These are phyloP conservation scores for Coemansia sp. DNA, from an alignment of 192 early-diverging fungal genomes.

Conservation along the genomic window DNA sequence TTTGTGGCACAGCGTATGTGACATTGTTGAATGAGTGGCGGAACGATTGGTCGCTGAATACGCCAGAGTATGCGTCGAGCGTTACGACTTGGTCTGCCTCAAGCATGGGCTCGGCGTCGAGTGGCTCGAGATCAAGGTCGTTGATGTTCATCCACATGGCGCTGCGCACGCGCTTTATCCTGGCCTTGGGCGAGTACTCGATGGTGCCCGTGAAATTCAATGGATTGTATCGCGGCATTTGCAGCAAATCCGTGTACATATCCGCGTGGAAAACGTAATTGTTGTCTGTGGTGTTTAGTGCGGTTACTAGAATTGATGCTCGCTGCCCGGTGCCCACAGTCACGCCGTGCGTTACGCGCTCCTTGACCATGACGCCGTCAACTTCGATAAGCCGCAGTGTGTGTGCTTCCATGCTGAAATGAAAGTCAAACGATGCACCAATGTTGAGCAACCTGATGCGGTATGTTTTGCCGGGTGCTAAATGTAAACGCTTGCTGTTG, in stretches of 20 bases:
- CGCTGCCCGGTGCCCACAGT: conserved; percentile 72
- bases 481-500: conserved; percentile 54
- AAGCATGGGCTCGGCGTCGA: conserved; percentile 47
- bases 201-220: conserved; percentile 64
- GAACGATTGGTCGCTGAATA: conserved; percentile 75
- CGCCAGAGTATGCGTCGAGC: conserved; percentile 60
- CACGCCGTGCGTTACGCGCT: conserved; percentile 57
- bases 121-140: conserved; percentile 62
- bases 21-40: conserved; percentile 80
- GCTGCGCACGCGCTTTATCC: conserved; percentile 8
- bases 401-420: conserved; percentile 79
- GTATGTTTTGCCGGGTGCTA: conserved; percentile 78
- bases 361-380: conserved; percentile 69
- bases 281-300: conserved; percentile 54
- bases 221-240: conserved; percentile 56
- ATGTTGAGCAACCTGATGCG: conserved; percentile 79
- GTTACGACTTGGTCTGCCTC: conserved; percentile 52
- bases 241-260: conserved; percentile 74
- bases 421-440: conserved; percentile 70
- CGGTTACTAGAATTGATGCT: conserved; percentile 75
- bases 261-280: conserved; percentile 78
- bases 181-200: conserved; percentile 51
- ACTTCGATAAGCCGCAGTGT: conserved; percentile 78
- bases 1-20: conserved; percentile 62
- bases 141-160: conserved; percentile 44